Percentiles rank a stretch among this genome's conserved stretches.
phyloP scores from a whole-genome alignment of 805 yeast genomes.

The Ogataea wickerhamii region DNA sequence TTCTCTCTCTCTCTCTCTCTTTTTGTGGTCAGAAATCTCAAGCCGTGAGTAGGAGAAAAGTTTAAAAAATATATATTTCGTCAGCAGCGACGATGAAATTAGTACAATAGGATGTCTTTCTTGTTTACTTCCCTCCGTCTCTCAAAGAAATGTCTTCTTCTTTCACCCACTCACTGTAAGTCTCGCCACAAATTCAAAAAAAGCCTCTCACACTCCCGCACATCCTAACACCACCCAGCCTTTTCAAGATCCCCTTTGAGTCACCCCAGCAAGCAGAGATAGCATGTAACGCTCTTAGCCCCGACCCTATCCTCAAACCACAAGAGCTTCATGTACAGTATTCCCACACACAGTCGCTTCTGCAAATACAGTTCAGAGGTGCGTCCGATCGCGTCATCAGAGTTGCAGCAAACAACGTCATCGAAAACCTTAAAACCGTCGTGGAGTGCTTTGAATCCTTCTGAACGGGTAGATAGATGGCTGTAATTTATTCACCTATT shows the following conservation, averaged over 20 bases:
- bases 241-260: slow-evolving; percentile 65
- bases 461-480: not conserved
- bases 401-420: slow-evolving; percentile 77
- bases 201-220: too few relatives aligned
- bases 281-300: slow-evolving; percentile 57
- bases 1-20: too few relatives aligned
- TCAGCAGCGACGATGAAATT: too few relatives aligned
- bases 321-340: slow-evolving; percentile 56
- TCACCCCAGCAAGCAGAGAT: slow-evolving; percentile 55
- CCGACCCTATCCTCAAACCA: slow-evolving; percentile 79
- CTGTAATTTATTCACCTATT: not conserved
- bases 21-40: too few relatives aligned
- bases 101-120: too few relatives aligned
- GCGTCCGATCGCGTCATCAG: slow-evolving; percentile 71
- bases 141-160: too few relatives aligned
- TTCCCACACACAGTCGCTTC: slow-evolving; percentile 29
- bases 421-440: slow-evolving; percentile 73
- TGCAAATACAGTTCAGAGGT: slow-evolving; percentile 53
- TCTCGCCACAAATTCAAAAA: not conserved
- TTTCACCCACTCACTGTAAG: not conserved
- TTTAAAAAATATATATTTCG: too few relatives aligned
- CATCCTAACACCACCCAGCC: too few relatives aligned
- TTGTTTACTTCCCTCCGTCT: too few relatives aligned
- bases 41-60: too few relatives aligned
- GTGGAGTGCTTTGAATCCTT: slow-evolving; percentile 73